These are phyloP conservation scores for Chaetomium tenue DNA, from an alignment of 495 filamentous ascomycete genomes.

Conservation along the genomic window DNA sequence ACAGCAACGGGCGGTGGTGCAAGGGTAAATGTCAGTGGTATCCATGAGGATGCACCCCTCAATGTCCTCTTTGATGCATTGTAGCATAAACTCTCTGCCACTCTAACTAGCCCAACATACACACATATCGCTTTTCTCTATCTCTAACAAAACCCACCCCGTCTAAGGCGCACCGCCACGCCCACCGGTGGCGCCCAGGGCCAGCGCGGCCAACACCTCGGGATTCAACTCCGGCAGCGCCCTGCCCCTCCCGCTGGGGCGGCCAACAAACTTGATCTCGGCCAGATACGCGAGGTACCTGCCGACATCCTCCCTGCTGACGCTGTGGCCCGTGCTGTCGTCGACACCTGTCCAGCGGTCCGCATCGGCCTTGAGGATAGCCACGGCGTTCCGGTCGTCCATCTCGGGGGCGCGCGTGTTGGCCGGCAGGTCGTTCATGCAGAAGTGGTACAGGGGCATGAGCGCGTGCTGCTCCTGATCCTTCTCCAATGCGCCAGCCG, in stretches of 20 bases:
- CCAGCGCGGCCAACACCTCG: slow-evolving; percentile 51
- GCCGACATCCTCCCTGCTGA: slow-evolving; percentile 68
- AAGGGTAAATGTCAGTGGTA: too few relatives aligned
- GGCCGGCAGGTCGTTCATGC: slow-evolving; percentile 71
- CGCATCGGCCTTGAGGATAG: slow-evolving; percentile 60
- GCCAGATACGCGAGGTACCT: slow-evolving; percentile 71
- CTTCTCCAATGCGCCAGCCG: slow-evolving; percentile 48
- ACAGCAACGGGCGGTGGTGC: not conserved
- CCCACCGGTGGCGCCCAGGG: slow-evolving; percentile 31
- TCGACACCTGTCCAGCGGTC: slow-evolving; percentile 62
- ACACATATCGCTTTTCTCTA: not conserved
- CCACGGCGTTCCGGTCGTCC: slow-evolving; percentile 69
- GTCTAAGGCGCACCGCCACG: slow-evolving; percentile 33
- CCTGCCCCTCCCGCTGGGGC: slow-evolving; percentile 50
- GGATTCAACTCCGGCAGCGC: slow-evolving; percentile 52
- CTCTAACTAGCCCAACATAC: not conserved
- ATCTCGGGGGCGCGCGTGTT: slow-evolving; percentile 78
- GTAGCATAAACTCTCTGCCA: not conserved
- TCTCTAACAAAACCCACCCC: not conserved
- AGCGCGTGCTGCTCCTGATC: slow-evolving; percentile 67
- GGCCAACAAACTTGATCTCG: slow-evolving; percentile 65
- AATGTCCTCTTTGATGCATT: too few relatives aligned
- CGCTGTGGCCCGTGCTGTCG: slow-evolving; percentile 58
- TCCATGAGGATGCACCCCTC: too few relatives aligned
- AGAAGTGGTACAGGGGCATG: slow-evolving; percentile 86